phyloP scores from a whole-genome alignment of 768 basidiomycete genomes.

The Boletus sp. region DNA sequence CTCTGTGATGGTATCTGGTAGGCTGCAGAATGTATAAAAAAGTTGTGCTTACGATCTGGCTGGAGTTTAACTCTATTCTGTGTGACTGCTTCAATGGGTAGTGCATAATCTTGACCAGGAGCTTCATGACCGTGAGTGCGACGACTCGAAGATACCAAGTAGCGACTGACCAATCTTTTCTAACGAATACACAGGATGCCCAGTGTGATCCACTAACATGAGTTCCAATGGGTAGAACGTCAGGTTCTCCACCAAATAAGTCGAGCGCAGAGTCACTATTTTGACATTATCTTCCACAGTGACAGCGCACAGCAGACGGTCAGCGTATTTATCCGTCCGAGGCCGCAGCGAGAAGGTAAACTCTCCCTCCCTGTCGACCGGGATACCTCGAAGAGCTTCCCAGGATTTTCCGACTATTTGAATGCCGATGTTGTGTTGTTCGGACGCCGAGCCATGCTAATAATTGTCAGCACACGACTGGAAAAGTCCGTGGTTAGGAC shows the following conservation, averaged over 20 bases:
- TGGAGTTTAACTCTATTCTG: conserved; percentile 80
- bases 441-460: conserved; percentile 47
- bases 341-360: conserved; percentile 86
- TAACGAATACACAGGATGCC: conserved; percentile 74
- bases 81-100: conserved; percentile 88
- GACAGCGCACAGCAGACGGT: conserved; percentile 86
- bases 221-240: conserved; percentile 92
- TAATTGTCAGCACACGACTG: not conserved
- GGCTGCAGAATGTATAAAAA: not conserved
- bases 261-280: conserved; percentile 89
- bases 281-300: conserved; percentile 90
- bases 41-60: conserved; percentile 73
- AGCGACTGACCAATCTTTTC: conserved; percentile 69
- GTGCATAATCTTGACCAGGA: conserved; percentile 82
- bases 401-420: conserved; percentile 81
- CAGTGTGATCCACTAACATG: conserved; percentile 80
- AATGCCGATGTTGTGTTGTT: conserved; percentile 84
- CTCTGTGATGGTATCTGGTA: conserved; percentile 44
- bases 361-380: conserved; percentile 93
- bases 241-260: conserved; percentile 85
- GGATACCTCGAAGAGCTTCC: conserved; percentile 85
- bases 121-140: conserved; percentile 66
- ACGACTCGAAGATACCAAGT: not conserved
- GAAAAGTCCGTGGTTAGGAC: conserved; percentile 8
- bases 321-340: conserved; percentile 64